Conservation (phyloP, 305 asterid genomes). For the Vinca major region DNA sequence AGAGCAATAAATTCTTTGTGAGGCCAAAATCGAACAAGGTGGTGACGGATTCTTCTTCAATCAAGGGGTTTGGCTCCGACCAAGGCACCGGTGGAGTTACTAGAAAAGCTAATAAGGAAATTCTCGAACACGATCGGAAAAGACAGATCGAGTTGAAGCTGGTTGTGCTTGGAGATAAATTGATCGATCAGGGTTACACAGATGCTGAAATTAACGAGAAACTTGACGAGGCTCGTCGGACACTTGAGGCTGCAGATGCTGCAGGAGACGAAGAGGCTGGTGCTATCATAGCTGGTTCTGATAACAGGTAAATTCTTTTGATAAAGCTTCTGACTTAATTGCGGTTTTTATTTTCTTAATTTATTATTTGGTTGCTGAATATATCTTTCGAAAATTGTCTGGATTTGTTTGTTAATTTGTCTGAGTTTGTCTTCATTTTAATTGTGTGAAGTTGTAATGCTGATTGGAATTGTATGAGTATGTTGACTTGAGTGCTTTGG, state of each 20-base stretch:
- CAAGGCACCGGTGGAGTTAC: constrained; percentile 69
- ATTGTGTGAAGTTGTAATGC: not conserved
- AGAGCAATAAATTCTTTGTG: constrained; percentile 63
- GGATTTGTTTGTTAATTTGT: not conserved
- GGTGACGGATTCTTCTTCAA: constrained; percentile 32
- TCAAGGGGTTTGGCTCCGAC: constrained; percentile 50
- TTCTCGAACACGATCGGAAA: constrained; percentile 83
- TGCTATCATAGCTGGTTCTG: constrained; percentile 8
- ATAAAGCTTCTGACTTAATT: not conserved
- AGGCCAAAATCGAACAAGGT: constrained; percentile 46
- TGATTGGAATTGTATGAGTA: not conserved
- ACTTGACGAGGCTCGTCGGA: constrained; percentile 53
- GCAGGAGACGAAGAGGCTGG: constrained; percentile 38
- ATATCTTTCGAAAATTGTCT: not conserved
- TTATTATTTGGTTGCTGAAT: not conserved
- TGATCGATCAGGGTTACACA: constrained; percentile 65
- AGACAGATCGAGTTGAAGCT: constrained; percentile 82
- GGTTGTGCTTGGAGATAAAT: constrained; percentile 59
- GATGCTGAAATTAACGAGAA: constrained; percentile 70
- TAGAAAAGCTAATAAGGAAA: constrained; percentile 58
- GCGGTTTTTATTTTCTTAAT: not conserved
- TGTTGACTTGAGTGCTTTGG: not conserved
- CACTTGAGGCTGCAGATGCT: constrained; percentile 47
- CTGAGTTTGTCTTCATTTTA: not conserved
- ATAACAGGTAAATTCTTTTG: constrained; percentile 11